These are phyloP conservation scores for Vitis rupestris DNA, from an alignment of 164 flowering plant species.

Conservation along the genomic window DNA sequence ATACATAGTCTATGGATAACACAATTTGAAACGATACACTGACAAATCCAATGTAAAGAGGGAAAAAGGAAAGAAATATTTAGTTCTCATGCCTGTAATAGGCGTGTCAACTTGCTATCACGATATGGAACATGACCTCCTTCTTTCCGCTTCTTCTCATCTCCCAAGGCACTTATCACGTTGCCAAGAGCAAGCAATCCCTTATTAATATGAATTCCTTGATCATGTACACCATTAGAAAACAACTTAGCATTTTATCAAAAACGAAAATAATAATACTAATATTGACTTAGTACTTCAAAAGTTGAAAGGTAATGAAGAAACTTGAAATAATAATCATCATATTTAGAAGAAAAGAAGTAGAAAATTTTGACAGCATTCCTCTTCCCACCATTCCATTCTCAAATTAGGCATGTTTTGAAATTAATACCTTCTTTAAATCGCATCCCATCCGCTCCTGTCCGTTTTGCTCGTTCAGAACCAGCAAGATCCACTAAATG, in stretches of 20 bases:
- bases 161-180: constrained; percentile 99
- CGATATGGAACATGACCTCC: constrained; percentile 98
- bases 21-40: not conserved
- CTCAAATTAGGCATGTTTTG: too few relatives aligned
- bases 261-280: not conserved
- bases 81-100: constrained; percentile 65
- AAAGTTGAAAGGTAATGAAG: not conserved
- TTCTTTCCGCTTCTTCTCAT: constrained; percentile 94
- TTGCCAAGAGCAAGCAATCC: constrained; percentile 96
- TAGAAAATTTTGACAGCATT: too few relatives aligned
- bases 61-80: not conserved
- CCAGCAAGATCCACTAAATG: constrained; percentile 99
- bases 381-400: too few relatives aligned
- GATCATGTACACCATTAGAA: not conserved
- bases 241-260: not conserved
- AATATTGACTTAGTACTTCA: not conserved
- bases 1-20: not conserved
- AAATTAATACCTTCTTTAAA: constrained; percentile 76
- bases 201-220: constrained; percentile 93
- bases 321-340: too few relatives aligned
- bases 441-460: constrained; percentile 96
- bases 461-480: constrained; percentile 91
- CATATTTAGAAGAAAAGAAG: too few relatives aligned
- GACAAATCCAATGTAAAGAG: not conserved
- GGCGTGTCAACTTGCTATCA: constrained; percentile 96